Evolutionary conservation across 352 stramenopile genomes (phyloP).

Genomic region (Pythium angustatum): DNA sequence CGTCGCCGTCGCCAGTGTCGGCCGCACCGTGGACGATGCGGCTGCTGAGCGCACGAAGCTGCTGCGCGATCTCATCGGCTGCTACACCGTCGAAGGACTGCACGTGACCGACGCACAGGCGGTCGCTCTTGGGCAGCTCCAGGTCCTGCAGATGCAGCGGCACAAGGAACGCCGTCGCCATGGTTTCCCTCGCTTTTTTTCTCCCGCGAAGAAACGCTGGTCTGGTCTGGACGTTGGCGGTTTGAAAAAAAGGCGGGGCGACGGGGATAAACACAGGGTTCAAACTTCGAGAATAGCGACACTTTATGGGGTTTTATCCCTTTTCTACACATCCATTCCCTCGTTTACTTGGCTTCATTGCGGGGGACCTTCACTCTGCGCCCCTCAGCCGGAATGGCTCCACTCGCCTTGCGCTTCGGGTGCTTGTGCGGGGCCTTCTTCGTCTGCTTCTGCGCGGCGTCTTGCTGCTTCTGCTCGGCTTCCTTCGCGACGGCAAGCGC

Average conservation of each 20-base stretch:
- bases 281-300: background rate
- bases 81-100: constrained; percentile 55
- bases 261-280: constrained; percentile 4
- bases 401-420: background rate
- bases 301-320: background rate
- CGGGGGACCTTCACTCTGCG: constrained; percentile 6
- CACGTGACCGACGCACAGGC: constrained; percentile 68
- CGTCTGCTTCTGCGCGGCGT: background rate
- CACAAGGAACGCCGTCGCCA: constrained; percentile 74
- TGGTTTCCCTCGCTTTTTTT: constrained; percentile 12
- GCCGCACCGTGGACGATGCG: constrained; percentile 40
- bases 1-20: constrained; percentile 36
- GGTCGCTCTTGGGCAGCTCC: constrained; percentile 65
- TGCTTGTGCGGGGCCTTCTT: constrained; percentile 1
- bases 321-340: constrained; percentile 3
- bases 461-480: constrained; percentile 1
- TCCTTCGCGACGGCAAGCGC: constrained; percentile 4
- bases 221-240: background rate
- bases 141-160: constrained; percentile 74
- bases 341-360: background rate
- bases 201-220: too few species aligned
- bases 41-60: constrained; percentile 51
- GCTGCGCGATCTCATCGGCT: constrained; percentile 44
- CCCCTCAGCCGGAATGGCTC: background rate
- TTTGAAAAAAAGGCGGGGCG: constrained; percentile 18